Conservation (phyloP, 192 early-diverging fungal genomes). For the Linnemannia schmuckeri region DNA sequence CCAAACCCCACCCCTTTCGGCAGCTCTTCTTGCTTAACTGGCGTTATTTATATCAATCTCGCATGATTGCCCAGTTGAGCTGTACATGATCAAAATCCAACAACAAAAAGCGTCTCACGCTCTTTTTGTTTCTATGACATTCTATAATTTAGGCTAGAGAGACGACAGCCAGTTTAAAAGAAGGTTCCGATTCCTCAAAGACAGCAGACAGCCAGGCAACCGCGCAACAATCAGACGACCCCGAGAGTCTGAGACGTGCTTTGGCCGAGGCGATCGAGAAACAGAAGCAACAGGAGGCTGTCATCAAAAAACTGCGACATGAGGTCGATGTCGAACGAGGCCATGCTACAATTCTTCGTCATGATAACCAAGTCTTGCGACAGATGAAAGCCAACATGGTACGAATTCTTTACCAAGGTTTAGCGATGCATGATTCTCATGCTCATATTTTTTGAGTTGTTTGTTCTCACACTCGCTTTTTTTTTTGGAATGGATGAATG, state of each 20-base stretch:
- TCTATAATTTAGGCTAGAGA: conserved; percentile 31
- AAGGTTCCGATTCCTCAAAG: conserved; percentile 8
- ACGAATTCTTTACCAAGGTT: neutral
- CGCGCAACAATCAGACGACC: conserved; percentile 24
- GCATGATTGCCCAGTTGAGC: conserved; percentile 4
- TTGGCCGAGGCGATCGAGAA: conserved; percentile 46
- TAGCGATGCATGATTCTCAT: neutral
- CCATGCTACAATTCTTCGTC: conserved; percentile 70
- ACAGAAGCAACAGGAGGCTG: conserved; percentile 55
- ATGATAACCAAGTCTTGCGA: conserved; percentile 70
- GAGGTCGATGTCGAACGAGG: conserved; percentile 76
- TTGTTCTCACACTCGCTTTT: neutral
- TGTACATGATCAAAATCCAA: conserved; percentile 7
- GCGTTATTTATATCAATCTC: conserved; percentile 2
- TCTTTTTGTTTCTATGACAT: neutral
- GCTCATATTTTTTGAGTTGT: conserved; percentile 3
- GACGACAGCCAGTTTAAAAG: conserved; percentile 45
- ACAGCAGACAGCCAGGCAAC: neutral
- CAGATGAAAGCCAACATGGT: conserved; percentile 72
- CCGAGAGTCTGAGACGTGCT: conserved; percentile 33
- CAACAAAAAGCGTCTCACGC: neutral
- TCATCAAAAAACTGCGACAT: conserved; percentile 73
- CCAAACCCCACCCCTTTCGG: neutral
- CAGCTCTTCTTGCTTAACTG: neutral
- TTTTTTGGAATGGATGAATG: neutral